phyloP scores from a whole-genome alignment of 352 stramenopile species.

The Globisporangium spinosum region DNA sequence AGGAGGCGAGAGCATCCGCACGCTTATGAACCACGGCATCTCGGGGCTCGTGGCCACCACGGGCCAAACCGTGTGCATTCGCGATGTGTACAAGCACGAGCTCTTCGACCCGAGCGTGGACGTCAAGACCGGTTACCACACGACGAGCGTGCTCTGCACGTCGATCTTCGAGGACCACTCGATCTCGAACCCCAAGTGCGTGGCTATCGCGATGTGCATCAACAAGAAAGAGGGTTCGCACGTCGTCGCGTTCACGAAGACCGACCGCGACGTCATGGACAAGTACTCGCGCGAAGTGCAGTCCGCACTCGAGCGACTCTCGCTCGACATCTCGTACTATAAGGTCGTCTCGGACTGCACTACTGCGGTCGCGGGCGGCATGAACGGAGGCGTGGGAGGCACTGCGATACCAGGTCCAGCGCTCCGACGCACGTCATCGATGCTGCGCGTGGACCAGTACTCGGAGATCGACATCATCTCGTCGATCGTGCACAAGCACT shows the following conservation, averaged over 20 bases:
- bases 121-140: conserved; percentile 69
- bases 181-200: conserved; percentile 41
- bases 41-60: conserved; percentile 67
- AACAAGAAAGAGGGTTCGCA: conserved; percentile 84
- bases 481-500: conserved; percentile 58
- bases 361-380: conserved; percentile 19
- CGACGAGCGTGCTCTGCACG: conserved; percentile 68
- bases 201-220: conserved; percentile 83
- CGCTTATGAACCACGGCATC: conserved; percentile 64
- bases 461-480: conserved; percentile 60
- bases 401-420: background rate
- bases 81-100: conserved; percentile 71
- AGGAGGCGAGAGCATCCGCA: conserved; percentile 44
- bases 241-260: conserved; percentile 65
- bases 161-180: conserved; percentile 70
- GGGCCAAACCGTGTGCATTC: conserved; percentile 46
- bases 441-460: conserved; percentile 23
- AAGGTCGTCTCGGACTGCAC: conserved; percentile 58
- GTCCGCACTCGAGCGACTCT: conserved; percentile 58
- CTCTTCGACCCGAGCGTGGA: conserved; percentile 70
- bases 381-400: background rate
- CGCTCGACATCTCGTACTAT: conserved; percentile 77
- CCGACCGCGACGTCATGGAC: conserved; percentile 50
- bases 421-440: conserved; percentile 23
- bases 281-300: conserved; percentile 66